Base-by-base conservation (phyloP, 768 basidiomycete genomes). In the Trametes gibbosa region DNA sequence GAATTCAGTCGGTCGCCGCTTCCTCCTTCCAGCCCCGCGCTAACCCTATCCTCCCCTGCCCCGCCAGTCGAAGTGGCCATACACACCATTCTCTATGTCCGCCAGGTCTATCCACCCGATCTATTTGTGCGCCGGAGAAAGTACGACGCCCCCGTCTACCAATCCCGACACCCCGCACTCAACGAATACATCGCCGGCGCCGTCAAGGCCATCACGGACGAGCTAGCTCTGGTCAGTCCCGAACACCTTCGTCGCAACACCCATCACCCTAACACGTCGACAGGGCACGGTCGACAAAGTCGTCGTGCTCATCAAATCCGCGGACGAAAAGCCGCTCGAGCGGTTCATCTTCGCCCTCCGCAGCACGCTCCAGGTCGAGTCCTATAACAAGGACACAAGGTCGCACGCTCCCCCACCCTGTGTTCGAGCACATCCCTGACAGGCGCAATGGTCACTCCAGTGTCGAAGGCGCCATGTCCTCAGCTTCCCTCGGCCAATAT, bases 131-230 rank as follows among this genome's bases (percentile, higher is more conserved):
- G 93, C 41, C 81, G 91, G 56, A 90, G 89, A 75, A 95, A 94
- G 70, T 97, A 95, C 71, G 86, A 92, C 59, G 89, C 89, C 0
- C 90, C 92, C 0, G 92, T 96, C 10, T 98, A 86, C 69, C 94
- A 97, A 74, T 93, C 92, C 3, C 85, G 95, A n/a, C 92, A 95
- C 70, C 94, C 95, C 2, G 83, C 83, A 41, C 77, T 98, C 52
- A 89, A 91, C 63, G 85, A 89, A 45, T 98, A 97, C 70, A 88
- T 98, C 56, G 84, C 91, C n/a, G 89, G 90, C 19, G 89, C 92
- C 2, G 79, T 94, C 57, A 88, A 87, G 67, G 87, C 91, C n/a
- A 72, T 95, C 27, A 79, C 81, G 19, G 89, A 91, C 46, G 93
- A 96, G 70, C 77, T 97, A 14, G 70, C 76, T 19, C 76, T 78